Conservation (phyloP, 2,329 filamentous ascomycete species). For the Ceratocystis cubensis region DNA sequence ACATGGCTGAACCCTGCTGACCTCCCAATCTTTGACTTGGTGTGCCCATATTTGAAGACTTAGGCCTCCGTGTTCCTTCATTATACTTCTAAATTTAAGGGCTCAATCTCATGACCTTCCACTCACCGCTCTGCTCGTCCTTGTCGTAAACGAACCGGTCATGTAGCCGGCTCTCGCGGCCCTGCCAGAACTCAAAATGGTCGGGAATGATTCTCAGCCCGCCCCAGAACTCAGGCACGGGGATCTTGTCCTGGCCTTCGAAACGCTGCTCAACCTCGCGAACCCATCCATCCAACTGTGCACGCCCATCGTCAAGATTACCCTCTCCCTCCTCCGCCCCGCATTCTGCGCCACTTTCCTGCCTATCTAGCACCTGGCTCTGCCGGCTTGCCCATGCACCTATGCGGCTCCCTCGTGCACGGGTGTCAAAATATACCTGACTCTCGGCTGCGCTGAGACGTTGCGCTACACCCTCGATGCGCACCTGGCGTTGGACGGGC, state of each 20-base stretch:
- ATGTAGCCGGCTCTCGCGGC: slow-evolving; percentile 75
- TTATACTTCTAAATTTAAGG: slow-evolving; percentile 35
- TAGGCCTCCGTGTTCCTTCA: too few species aligned
- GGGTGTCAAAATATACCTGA: slow-evolving; percentile 52
- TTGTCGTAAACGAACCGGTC: slow-evolving; percentile 71
- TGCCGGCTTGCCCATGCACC: slow-evolving; percentile 92
- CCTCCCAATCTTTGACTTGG: too few species aligned
- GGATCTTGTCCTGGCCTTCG: slow-evolving; percentile 63
- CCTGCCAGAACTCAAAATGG: slow-evolving; percentile 92
- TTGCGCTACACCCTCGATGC: slow-evolving; percentile 68
- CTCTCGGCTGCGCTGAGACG: slow-evolving; percentile 59
- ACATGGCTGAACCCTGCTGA: too few species aligned
- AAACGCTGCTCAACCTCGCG: slow-evolving; percentile 65
- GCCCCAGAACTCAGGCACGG: slow-evolving; percentile 89
- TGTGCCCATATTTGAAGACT: too few species aligned
- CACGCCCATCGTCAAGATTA: slow-evolving; percentile 51
- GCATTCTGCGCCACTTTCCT: slow-evolving; percentile 22
- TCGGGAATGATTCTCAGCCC: slow-evolving; percentile 76
- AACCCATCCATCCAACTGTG: slow-evolving; percentile 64
- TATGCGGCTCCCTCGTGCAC: slow-evolving; percentile 67
- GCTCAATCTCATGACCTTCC: slow-evolving; percentile 62
- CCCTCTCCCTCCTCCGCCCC: slow-evolving; percentile 21
- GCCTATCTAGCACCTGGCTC: slow-evolving; percentile 56
- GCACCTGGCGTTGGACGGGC: slow-evolving; percentile 72
- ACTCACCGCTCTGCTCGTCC: slow-evolving; percentile 37